These are phyloP conservation scores for Venturia pyrina DNA, from an alignment of 2,329 filamentous ascomycete species.

Conservation along the genomic window DNA sequence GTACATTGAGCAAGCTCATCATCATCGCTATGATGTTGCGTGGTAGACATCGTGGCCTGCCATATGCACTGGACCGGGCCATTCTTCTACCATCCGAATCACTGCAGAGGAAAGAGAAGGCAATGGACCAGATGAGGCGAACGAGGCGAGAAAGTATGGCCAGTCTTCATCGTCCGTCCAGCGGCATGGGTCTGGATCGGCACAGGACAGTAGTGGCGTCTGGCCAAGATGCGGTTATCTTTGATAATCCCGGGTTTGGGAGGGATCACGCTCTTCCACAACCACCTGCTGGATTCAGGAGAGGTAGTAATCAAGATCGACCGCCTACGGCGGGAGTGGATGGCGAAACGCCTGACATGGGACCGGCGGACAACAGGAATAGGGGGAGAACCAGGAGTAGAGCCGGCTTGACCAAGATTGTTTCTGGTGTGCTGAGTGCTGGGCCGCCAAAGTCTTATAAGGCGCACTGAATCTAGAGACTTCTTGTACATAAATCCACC, in stretches of 20 bases:
- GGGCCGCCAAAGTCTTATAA: conserved; percentile 5
- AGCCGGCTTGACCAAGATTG: conserved; percentile 13
- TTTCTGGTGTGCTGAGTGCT: conserved; percentile 11
- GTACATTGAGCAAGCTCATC: conserved; percentile 54
- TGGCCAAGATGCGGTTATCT: background rate
- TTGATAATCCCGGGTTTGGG: background rate
- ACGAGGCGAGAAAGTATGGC: conserved; percentile 4
- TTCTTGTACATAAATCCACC: background rate
- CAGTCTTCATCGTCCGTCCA: background rate
- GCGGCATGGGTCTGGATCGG: background rate
- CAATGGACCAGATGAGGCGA: conserved; percentile 2
- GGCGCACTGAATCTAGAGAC: background rate
- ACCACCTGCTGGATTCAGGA: background rate
- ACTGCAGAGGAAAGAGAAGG: conserved; percentile 32
- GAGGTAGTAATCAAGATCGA: background rate
- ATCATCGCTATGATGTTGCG: conserved; percentile 59
- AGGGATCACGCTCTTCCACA: background rate
- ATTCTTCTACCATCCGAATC: conserved; percentile 58
- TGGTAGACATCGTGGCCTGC: conserved; percentile 54
- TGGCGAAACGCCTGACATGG: background rate
- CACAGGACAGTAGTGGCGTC: background rate
- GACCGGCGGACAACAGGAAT: conserved; percentile 11
- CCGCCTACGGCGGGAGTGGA: background rate
- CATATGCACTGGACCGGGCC: conserved; percentile 59
- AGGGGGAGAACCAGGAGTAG: conserved; percentile 12